These are phyloP conservation scores for Fusarium cicatricum DNA, from an alignment of 2,329 filamentous ascomycete species.

Conservation along the genomic window DNA sequence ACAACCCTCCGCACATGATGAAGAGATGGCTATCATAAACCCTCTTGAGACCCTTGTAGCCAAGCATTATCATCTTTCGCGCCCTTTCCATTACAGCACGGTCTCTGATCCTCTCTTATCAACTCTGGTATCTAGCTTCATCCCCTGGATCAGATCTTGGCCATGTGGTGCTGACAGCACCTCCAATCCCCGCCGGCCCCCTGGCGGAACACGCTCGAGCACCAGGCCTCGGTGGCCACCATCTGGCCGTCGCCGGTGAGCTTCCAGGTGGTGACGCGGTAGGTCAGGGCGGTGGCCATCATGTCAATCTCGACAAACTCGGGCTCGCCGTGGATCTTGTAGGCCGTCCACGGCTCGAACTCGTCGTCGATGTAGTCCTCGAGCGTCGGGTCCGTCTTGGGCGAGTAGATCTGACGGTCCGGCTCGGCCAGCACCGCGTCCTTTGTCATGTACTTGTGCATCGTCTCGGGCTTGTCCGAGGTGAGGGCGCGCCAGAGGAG, in stretches of 20 bases:
- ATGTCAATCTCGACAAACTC: constrained; percentile 51
- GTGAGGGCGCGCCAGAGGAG: constrained; percentile 49
- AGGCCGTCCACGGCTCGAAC: constrained; percentile 48
- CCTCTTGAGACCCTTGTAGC: constrained; percentile 8
- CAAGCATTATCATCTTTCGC: not conserved
- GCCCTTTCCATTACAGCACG: constrained; percentile 3
- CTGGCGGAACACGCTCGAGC: constrained; percentile 47
- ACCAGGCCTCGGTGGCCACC: constrained; percentile 46
- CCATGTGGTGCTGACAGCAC: constrained; percentile 48
- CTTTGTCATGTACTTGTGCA: constrained; percentile 47
- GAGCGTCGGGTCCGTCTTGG: constrained; percentile 44
- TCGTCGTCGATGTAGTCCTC: constrained; percentile 45
- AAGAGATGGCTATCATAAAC: not conserved
- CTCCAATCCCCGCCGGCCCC: constrained; percentile 47
- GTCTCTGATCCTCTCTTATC: too few species aligned
- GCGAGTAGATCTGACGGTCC: constrained; percentile 44
- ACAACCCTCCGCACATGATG: constrained; percentile 8
- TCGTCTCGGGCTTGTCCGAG: constrained; percentile 44
- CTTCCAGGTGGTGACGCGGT: constrained; percentile 46
- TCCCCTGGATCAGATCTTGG: constrained; percentile 21
- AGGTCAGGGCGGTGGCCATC: constrained; percentile 46
- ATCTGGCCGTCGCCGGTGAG: constrained; percentile 41
- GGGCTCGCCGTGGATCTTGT: constrained; percentile 47
- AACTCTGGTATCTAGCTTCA: too few species aligned
- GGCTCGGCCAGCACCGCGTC: constrained; percentile 46